These are phyloP conservation scores for Heritiera littoralis DNA, from an alignment of 345 rosid genomes.

Conservation along the genomic window DNA sequence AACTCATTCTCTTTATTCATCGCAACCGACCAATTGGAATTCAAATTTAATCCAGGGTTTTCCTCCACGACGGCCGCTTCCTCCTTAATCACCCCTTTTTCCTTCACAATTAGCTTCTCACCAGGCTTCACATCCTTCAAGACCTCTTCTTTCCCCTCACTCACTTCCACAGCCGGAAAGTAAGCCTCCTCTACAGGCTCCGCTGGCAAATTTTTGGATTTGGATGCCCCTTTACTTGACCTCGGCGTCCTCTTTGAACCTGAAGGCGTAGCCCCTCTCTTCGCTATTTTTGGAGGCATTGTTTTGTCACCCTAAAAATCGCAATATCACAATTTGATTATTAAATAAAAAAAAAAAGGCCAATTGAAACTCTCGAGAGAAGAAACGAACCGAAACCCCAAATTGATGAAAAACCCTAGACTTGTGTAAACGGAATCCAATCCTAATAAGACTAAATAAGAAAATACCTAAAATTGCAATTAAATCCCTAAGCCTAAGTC, in stretches of 20 bases:
- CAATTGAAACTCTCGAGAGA: slow-evolving; percentile 25
- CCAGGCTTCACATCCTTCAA: not conserved
- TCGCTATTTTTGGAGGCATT: slow-evolving; percentile 1
- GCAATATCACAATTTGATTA: not conserved
- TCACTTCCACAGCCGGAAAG: slow-evolving; percentile 17
- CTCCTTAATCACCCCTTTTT: too few relatives aligned
- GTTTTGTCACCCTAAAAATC: not conserved
- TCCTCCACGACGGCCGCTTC: slow-evolving; percentile 13
- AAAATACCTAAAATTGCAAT: not conserved
- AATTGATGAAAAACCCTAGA: not conserved
- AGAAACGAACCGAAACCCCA: not conserved
- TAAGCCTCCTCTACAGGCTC: slow-evolving; percentile 40
- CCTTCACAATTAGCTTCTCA: slow-evolving; percentile 16
- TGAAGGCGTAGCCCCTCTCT: slow-evolving; percentile 29
- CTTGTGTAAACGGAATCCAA: not conserved
- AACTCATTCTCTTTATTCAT: slow-evolving; percentile 55
- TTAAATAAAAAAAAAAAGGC: not conserved
- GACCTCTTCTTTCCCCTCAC: too few relatives aligned
- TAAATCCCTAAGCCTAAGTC: slow-evolving; percentile 13
- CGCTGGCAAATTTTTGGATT: slow-evolving; percentile 42
- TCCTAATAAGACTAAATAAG: not conserved
- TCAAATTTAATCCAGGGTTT: slow-evolving; percentile 29
- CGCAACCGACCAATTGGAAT: slow-evolving; percentile 22
- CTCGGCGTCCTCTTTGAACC: slow-evolving; percentile 55
- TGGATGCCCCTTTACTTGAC: slow-evolving; percentile 46